Evolutionary conservation across 176 grass and related monocot species (phyloP).

Genomic region (Neostapfia colusana): DNA sequence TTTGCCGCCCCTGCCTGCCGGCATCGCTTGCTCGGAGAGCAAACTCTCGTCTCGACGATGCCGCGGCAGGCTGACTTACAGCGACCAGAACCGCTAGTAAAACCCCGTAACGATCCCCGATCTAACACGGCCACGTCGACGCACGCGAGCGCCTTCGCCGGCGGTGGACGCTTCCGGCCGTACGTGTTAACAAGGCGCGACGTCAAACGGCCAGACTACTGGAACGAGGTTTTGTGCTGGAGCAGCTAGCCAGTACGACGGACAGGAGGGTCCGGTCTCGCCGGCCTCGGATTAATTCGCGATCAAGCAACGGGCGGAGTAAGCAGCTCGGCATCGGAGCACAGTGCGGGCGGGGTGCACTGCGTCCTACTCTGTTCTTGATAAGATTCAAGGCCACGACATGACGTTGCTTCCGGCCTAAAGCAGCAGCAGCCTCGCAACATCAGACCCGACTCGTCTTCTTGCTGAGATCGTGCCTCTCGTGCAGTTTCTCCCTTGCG

Average conservation of each 20-base stretch:
- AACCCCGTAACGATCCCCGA: not conserved
- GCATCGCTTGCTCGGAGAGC: not conserved
- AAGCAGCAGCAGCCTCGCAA: slow-evolving; percentile 10
- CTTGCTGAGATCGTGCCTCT: not conserved
- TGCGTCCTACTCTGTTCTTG: slow-evolving; percentile 32
- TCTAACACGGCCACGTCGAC: not conserved
- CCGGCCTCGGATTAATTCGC: slow-evolving; percentile 48
- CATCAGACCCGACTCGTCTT: not conserved
- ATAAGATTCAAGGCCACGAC: slow-evolving; percentile 48
- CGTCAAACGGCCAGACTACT: not conserved
- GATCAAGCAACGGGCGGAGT: slow-evolving; percentile 39
- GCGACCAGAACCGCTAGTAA: slow-evolving; percentile 3
- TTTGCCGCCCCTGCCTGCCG: not conserved
- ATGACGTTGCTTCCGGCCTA: slow-evolving; percentile 30
- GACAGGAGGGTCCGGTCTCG: not conserved
- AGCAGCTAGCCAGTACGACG: not conserved
- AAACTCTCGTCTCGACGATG: not conserved
- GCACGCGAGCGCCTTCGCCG: not conserved
- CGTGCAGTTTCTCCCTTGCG: not conserved
- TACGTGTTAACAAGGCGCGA: too few relatives aligned
- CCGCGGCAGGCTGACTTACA: slow-evolving; percentile 15
- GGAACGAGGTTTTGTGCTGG: not conserved
- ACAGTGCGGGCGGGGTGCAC: not conserved
- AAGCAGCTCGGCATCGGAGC: not conserved
- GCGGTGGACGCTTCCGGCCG: too few relatives aligned